phyloP scores from a whole-genome alignment of 352 stramenopile species.

The Phytophthora palmivora region DNA sequence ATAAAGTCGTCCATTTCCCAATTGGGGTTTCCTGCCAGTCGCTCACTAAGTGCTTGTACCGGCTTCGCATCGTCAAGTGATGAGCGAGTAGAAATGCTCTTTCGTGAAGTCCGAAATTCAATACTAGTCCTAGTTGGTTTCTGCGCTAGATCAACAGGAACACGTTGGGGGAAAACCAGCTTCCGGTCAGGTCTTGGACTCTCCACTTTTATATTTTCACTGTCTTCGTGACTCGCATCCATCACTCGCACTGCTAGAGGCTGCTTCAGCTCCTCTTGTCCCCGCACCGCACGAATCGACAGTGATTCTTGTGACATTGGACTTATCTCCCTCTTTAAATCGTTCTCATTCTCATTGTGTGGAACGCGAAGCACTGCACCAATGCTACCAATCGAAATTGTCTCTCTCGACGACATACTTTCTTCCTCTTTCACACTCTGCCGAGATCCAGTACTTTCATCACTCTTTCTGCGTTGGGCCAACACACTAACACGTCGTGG shows the following conservation, averaged over 20 bases:
- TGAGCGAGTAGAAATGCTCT: slow-evolving; percentile 37
- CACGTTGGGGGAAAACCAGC: slow-evolving; percentile 44
- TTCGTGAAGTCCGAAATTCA: slow-evolving; percentile 9
- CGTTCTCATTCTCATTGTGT: slow-evolving; percentile 6
- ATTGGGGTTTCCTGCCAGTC: slow-evolving; percentile 58
- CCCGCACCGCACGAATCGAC: background rate
- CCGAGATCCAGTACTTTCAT: slow-evolving; percentile 12
- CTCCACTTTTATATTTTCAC: background rate
- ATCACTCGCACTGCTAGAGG: background rate
- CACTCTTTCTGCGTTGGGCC: slow-evolving; percentile 13
- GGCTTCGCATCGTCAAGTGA: slow-evolving; percentile 58
- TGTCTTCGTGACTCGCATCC: background rate
- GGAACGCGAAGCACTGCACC: slow-evolving; percentile 22
- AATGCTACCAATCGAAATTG: slow-evolving; percentile 32
- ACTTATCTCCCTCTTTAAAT: slow-evolving; percentile 4
- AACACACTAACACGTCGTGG: slow-evolving; percentile 37
- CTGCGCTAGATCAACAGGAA: slow-evolving; percentile 37
- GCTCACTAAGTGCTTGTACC: slow-evolving; percentile 50
- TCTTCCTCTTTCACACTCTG: slow-evolving; percentile 18
- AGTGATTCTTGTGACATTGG: background rate
- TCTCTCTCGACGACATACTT: slow-evolving; percentile 20
- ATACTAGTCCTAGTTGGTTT: slow-evolving; percentile 20
- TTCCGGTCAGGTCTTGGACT: slow-evolving; percentile 17
- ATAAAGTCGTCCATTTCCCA: slow-evolving; percentile 83
- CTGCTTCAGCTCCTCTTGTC: slow-evolving; percentile 20